Evolutionary conservation across 2,329 filamentous ascomycete genomes (phyloP), one percentile per base, ranked within the genome.

Genomic region (Paecilomyces variotii): DNA sequence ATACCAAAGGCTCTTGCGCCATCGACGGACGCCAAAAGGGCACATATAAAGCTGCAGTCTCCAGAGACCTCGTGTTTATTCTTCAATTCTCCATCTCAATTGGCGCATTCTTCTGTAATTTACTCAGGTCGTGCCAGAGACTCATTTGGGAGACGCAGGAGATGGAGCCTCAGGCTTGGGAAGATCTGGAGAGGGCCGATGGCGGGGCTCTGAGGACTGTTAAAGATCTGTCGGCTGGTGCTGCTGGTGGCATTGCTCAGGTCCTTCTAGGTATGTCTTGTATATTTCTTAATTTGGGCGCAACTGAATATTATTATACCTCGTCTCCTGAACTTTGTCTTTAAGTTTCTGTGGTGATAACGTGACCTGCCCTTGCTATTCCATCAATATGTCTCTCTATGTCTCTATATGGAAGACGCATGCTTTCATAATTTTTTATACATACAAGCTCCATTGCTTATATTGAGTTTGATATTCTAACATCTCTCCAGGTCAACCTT

Each of bases 181-280:
- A 76, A 55, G 69, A 71, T 49, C 60, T 72, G 52, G 68, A 73
- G 59, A 71, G 74, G 63, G 72, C 68, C 35, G 56, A 55, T 39
- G 72, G 67, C 35, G 74, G 76, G 61, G 70, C 80, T 55, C 62
- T 75, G 66, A 84, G 87, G 71, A 88, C 89, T 55, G 79, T 87
- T 68, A 99, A 97, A 80, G 94, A 99, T 76, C 80, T 99, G 60
- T 89, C 93, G 71, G 85, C 94, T 10, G 94, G 94, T 39, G 94
- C 94, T 60, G 89, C 88, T 6, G 94, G 94, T 63, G 94, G 94
- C 67, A 82, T 97, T 67, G 93, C 94, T 19, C 94, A 99, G 76
- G 94, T 99, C 51, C 78, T 99, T 62, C 83, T 97, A 64, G 93
- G 92, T 96, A 78, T 77, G 85, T 82, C 57, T 51, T 26, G 25